Conservation (phyloP, 352 stramenopile species). For the Pythium coloratum region DNA sequence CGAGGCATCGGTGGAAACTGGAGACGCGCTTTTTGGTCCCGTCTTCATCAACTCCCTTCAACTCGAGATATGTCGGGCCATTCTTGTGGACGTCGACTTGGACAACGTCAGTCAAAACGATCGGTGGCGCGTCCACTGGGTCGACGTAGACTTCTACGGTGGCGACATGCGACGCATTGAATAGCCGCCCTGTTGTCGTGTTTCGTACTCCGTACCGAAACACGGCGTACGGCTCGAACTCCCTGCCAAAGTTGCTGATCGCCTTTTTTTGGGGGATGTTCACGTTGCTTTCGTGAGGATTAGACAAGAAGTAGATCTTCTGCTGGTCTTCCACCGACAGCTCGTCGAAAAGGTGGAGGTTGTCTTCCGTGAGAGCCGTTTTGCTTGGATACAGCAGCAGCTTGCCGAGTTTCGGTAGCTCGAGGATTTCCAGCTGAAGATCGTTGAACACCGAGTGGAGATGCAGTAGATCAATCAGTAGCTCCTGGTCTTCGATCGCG, state of each 20-base stretch:
- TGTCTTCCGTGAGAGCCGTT: conserved; percentile 36
- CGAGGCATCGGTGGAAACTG: not conserved
- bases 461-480: conserved; percentile 51
- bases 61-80: conserved; percentile 32
- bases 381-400: conserved; percentile 59
- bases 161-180: conserved; percentile 32
- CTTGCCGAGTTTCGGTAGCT: conserved; percentile 46
- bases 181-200: conserved; percentile 28
- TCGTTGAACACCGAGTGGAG: conserved; percentile 68
- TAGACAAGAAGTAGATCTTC: conserved; percentile 51
- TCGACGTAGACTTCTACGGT: conserved; percentile 61
- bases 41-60: conserved; percentile 38
- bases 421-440: conserved; percentile 47
- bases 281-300: conserved; percentile 44
- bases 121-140: conserved; percentile 46
- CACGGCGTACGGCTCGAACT: conserved; percentile 17
- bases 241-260: not conserved
- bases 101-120: conserved; percentile 19
- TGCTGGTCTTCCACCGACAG: conserved; percentile 49
- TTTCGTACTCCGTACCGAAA: conserved; percentile 31
- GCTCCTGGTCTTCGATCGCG: conserved; percentile 46
- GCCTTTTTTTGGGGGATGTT: conserved; percentile 33
- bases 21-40: not conserved
- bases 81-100: conserved; percentile 27
- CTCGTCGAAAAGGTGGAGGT: conserved; percentile 40